Conservation (phyloP, 2,329 filamentous ascomycete genomes). For the Talaromyces islandicus region DNA sequence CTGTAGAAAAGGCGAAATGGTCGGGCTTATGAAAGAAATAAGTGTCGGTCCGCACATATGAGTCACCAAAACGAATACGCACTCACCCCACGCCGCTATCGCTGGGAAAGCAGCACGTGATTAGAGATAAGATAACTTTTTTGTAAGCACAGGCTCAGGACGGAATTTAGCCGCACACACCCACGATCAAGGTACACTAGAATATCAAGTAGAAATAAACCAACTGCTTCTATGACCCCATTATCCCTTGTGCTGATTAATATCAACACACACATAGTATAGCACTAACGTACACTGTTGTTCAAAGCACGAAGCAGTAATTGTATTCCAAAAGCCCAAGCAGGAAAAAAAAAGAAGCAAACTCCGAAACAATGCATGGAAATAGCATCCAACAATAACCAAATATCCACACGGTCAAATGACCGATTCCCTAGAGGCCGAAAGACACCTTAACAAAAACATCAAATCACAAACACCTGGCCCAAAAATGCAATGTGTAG, state of each 20-base stretch:
- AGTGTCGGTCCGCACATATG: background rate
- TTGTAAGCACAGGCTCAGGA: background rate
- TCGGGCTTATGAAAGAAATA: background rate
- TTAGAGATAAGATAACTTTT: background rate
- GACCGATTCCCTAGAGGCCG: background rate
- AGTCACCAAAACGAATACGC: background rate
- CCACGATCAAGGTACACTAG: background rate
- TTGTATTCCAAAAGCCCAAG: background rate
- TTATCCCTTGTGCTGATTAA: background rate
- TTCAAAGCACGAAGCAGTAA: background rate
- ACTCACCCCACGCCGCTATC: background rate
- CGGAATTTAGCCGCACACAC: background rate
- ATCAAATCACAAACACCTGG: slow-evolving; percentile 9
- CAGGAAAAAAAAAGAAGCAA: background rate
- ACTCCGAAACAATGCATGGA: background rate
- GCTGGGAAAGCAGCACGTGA: background rate
- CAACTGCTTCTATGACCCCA: background rate
- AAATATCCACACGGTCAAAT: background rate
- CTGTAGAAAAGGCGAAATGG: background rate
- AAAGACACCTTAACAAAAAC: background rate
- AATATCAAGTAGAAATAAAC: background rate
- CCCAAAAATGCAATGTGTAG: slow-evolving; percentile 8
- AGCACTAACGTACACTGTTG: background rate
- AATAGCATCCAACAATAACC: background rate
- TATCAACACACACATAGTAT: background rate